Evolutionary conservation across 495 filamentous ascomycete genomes (phyloP), one percentile per base, ranked within the genome.

Genomic region (Podospora appendiculata): DNA sequence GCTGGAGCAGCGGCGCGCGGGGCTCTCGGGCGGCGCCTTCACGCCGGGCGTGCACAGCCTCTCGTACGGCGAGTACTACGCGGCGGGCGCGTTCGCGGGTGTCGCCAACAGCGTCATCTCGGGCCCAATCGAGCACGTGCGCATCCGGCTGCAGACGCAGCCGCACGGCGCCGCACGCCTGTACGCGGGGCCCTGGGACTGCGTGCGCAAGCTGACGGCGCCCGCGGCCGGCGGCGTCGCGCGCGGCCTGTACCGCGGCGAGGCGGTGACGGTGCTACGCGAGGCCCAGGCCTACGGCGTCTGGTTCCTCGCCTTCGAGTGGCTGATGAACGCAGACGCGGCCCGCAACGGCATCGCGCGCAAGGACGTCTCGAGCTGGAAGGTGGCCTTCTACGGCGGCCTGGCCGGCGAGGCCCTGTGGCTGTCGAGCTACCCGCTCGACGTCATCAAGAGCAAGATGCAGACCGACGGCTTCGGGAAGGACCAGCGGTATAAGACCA

Each of bases 361-460:
- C 16, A 80, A 86, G 61, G 81, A 95, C 25, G 81, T 98, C 32
- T 81, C 86, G 10, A 81, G 79, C 53, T 82, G 83, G 66, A 96
- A 95, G 71, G 81, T 98, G 41, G 94, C 93, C 14, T 73, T 87
- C 8, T 97, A 96, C 64, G 93, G 93, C 57, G 93, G 93, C 41
- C 66, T 97, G 49, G 93, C 93, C 1, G 93, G 93, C 54, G 93
- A 98, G 77, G 88, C 83, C 18, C 76, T 98, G 41, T 98, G 93
- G 93, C 66, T 98, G 56, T 78, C 77, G 39, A 93, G 88, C 61
- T 98, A 98, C 68, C 93, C 93, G 18, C 84, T 98, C 51, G 93
- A 98, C 70, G 93, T 97, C 32, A 72, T 98, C 66, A 98, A 98
- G 87, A 95, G 89, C 70, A 96, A 95, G 82, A 95, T 97, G 92